These are phyloP conservation scores for Suhomyces maxii DNA, from an alignment of 1,139 yeast species.

Conservation along the genomic window DNA sequence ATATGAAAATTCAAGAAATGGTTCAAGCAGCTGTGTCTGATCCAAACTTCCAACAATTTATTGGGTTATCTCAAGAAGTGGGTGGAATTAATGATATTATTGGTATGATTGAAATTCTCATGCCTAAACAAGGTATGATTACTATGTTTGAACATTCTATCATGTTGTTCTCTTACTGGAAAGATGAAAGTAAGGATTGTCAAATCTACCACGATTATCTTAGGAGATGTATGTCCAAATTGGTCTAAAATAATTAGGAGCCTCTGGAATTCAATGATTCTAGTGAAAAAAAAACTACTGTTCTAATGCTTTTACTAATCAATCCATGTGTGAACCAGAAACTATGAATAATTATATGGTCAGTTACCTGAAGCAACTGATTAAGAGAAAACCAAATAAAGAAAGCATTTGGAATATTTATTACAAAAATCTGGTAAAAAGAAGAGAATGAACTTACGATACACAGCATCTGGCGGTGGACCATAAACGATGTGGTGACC, in stretches of 20 bases:
- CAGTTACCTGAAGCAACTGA: too few relatives aligned
- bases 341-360: too few relatives aligned
- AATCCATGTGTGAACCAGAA: too few relatives aligned
- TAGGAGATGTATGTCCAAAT: conserved; percentile 21
- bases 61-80: conserved; percentile 8
- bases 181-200: conserved; percentile 39
- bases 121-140: conserved; percentile 27
- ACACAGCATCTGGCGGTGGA: too few relatives aligned
- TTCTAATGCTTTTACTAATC: too few relatives aligned
- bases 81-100: conserved; percentile 11
- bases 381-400: too few relatives aligned
- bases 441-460: too few relatives aligned
- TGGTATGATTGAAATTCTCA: conserved; percentile 21
- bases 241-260: neutral
- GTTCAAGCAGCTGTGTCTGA: conserved; percentile 15
- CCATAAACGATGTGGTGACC: too few relatives aligned
- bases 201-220: conserved; percentile 27
- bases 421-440: too few relatives aligned
- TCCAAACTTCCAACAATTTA: conserved; percentile 9
- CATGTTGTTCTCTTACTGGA: conserved; percentile 39
- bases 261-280: too few relatives aligned
- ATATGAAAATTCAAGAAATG: conserved; percentile 31
- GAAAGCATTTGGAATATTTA: too few relatives aligned
- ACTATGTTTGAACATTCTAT: conserved; percentile 33
- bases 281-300: too few relatives aligned